Base-by-base conservation (phyloP, 345 rosid genomes). In the Limnanthes douglasii region DNA sequence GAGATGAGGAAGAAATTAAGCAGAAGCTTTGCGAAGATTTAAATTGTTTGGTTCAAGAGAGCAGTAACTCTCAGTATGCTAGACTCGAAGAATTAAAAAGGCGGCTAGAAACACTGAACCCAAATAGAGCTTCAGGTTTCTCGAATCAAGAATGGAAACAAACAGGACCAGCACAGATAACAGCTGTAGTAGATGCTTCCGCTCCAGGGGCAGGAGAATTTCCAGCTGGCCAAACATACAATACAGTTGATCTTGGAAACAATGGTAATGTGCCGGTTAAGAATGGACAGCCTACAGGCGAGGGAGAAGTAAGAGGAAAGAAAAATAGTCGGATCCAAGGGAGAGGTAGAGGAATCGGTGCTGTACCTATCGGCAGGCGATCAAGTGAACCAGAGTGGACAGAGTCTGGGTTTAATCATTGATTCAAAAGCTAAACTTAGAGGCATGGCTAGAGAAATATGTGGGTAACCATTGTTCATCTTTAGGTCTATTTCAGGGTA, bases 1-100 rank as follows among this genome's bases (percentile, higher is more conserved):
- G n/a, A n/a, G n/a, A n/a, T n/a, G n/a, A n/a, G n/a, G n/a, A n/a
- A n/a, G n/a, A n/a, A n/a, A n/a, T n/a, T n/a, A n/a, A n/a, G n/a
- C n/a, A n/a, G n/a, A n/a, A 48, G 59, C 55, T 77, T 20, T 73
- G 88, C 20, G 79, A 67, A 33, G 88, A 73, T 50, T 50, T 78
- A 43, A 67, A 58, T 34, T 49, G 53, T 31, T 51, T 73, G 79
- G 88, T 70, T 37, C 70, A 60, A 60, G 73, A 77, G 59, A 65
- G 82, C 51, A 70, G 70, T 57, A 62, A 9, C 28, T 21, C 51
- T 18, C 76, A 77, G 59, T 62, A 59, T 55, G 47, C 82, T 43
- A 53, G 75, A 51, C 73, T 77, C 15, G 76, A 67, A 63, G 69
- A 60, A 45, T 56, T 70, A 38, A 70, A 73, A 62, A 70, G 73